A percentile compares a stretch with the other conserved stretches of the same genome.
phyloP scores from a whole-genome alignment of 2,329 filamentous ascomycete genomes.

The Cladosporium colombiae region DNA sequence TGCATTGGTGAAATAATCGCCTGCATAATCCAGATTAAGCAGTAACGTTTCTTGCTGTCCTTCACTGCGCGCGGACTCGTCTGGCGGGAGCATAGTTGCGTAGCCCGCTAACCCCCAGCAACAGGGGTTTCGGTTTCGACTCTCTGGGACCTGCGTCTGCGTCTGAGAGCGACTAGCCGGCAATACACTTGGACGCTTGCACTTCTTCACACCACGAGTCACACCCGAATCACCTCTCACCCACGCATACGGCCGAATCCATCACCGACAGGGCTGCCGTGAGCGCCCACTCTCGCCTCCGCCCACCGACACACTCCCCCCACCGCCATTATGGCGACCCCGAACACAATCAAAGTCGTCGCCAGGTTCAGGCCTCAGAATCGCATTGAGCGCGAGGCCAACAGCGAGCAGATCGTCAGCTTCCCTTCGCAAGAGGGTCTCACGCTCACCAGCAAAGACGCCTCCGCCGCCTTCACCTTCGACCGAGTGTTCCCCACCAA shows the following conservation, averaged over 20 bases:
- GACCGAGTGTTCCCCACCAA: constrained; percentile 96
- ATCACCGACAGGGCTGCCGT: constrained; percentile 22
- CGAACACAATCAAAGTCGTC: constrained; percentile 67
- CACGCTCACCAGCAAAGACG: constrained; percentile 81
- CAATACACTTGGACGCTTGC: constrained; percentile 4
- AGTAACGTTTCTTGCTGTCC: neutral
- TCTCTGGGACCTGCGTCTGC: constrained; percentile 9
- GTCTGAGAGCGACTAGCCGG: constrained; percentile 5
- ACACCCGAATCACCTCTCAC: neutral
- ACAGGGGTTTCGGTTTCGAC: constrained; percentile 11
- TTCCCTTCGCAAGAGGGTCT: constrained; percentile 91
- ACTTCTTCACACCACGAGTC: constrained; percentile 4
- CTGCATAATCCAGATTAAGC: neutral
- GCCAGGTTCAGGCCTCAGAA: constrained; percentile 98
- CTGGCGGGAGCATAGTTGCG: neutral
- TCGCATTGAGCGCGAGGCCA: constrained; percentile 84
- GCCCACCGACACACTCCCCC: neutral
- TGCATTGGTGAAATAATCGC: neutral
- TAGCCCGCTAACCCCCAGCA: constrained; percentile 11
- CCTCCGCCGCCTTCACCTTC: constrained; percentile 82
- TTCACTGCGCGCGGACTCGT: neutral
- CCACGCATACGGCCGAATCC: neutral
- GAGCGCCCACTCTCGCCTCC: constrained; percentile 14
- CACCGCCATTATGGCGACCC: constrained; percentile 30
- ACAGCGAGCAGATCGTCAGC: constrained; percentile 85